These are phyloP conservation scores for Boletus hoseneyae DNA, from an alignment of 1,284 basidiomycete genomes.

Conservation along the genomic window DNA sequence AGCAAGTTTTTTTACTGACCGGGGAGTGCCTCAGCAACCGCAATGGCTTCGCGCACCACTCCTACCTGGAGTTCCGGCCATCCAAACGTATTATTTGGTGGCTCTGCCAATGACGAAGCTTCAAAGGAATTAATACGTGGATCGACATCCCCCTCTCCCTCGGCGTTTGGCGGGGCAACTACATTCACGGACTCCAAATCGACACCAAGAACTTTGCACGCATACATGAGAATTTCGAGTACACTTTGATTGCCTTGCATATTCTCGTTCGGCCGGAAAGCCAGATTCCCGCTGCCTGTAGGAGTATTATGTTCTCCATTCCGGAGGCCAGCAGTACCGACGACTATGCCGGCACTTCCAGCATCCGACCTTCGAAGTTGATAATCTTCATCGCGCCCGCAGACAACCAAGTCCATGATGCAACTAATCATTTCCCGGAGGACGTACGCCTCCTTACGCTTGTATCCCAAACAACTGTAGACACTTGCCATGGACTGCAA, in stretches of 20 bases:
- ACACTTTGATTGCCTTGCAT: slow-evolving; percentile 78
- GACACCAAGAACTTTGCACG: slow-evolving; percentile 77
- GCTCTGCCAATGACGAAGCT: slow-evolving; percentile 22
- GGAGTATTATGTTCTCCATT: slow-evolving; percentile 33
- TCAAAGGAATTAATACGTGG: slow-evolving; percentile 28
- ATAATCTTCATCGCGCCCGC: slow-evolving; percentile 67
- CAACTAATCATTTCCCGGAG: slow-evolving; percentile 82
- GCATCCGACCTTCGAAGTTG: slow-evolving; percentile 36
- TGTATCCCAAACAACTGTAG: slow-evolving; percentile 76
- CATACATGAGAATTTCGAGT: slow-evolving; percentile 65
- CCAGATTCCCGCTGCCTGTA: slow-evolving; percentile 51
- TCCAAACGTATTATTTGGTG: slow-evolving; percentile 61
- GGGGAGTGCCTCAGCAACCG: slow-evolving; percentile 87
- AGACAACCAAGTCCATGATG: slow-evolving; percentile 76
- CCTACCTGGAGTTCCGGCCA: slow-evolving; percentile 95
- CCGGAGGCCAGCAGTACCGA: slow-evolving; percentile 27
- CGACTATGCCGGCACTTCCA: slow-evolving; percentile 46
- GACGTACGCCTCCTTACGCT: slow-evolving; percentile 81
- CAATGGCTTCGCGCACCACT: slow-evolving; percentile 86
- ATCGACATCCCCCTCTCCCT: slow-evolving; percentile 8
- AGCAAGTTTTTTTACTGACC: slow-evolving; percentile 46
- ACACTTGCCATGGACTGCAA: slow-evolving; percentile 70
- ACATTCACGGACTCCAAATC: slow-evolving; percentile 66
- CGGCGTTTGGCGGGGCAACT: slow-evolving; percentile 31
- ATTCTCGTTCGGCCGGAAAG: slow-evolving; percentile 67